Percentiles rank a stretch among this genome's conserved stretches.
Evolutionary conservation across 1,284 basidiomycete species (phyloP).

Genomic region (Flammula alnicola): DNA sequence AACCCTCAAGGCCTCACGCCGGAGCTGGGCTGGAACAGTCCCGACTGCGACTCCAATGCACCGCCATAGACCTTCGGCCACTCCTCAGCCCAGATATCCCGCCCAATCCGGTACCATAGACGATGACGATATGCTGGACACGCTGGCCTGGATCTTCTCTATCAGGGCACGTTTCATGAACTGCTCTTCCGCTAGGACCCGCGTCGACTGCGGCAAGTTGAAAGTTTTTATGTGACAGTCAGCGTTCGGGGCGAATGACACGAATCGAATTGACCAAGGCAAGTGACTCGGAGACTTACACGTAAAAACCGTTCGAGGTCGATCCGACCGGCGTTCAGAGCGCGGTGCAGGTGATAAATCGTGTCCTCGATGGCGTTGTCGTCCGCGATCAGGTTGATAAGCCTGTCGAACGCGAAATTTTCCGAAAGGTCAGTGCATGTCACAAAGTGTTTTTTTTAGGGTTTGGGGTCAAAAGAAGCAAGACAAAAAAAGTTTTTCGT

Average conservation of each 20-base stretch:
- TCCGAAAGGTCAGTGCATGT: constrained; percentile 2
- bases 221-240: constrained; percentile 10
- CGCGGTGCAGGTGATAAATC: constrained; percentile 95
- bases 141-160: constrained; percentile 79
- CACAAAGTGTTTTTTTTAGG: constrained; percentile 6
- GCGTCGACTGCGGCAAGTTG: constrained; percentile 65
- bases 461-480: constrained; percentile 16
- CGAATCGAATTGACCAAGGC: neutral
- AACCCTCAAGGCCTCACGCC: too few species aligned
- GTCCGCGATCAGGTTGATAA: constrained; percentile 96
- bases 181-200: constrained; percentile 91
- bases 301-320: constrained; percentile 93
- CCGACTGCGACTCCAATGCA: constrained; percentile 5
- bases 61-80: neutral
- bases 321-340: constrained; percentile 89
- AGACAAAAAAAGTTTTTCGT: constrained; percentile 11
- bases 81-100: neutral
- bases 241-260: too few species aligned
- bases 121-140: constrained; percentile 58
- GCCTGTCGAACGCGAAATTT: constrained; percentile 48
- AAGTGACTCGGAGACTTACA: constrained; percentile 48
- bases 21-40: constrained; percentile 1
- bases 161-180: constrained; percentile 92
- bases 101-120: constrained; percentile 39
- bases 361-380: constrained; percentile 99